A percentile compares a stretch with the other conserved stretches of the same genome.
Evolutionary conservation across 805 yeast genomes (phyloP).

Genomic region (Ogataea populi-albae): DNA sequence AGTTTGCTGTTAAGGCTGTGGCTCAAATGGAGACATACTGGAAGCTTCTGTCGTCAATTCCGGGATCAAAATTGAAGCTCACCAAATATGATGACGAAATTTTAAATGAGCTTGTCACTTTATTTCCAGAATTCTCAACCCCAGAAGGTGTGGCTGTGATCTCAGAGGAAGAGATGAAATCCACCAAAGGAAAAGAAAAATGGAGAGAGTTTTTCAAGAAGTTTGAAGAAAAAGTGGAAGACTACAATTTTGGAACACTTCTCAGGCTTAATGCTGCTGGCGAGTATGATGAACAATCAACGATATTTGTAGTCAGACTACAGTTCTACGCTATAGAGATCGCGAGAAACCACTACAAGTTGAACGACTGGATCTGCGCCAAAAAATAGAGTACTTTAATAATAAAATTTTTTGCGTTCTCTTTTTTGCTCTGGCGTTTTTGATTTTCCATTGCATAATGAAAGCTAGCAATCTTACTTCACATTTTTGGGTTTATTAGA

Average conservation of each 20-base stretch:
- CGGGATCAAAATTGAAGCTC: constrained; percentile 75
- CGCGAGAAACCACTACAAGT: constrained; percentile 84
- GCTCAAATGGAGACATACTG: constrained; percentile 94
- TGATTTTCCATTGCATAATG: constrained; percentile 9
- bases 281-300: constrained; percentile 79
- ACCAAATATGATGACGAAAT: constrained; percentile 74
- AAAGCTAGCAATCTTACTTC: constrained; percentile 7
- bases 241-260: constrained; percentile 93
- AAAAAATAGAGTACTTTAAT: constrained; percentile 24
- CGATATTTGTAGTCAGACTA: constrained; percentile 87
- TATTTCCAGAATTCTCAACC: constrained; percentile 85
- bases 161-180: constrained; percentile 79
- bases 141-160: constrained; percentile 55
- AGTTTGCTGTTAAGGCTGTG: constrained; percentile 97
- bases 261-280: constrained; percentile 67
- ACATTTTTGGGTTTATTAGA: background rate
- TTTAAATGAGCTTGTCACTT: constrained; percentile 53
- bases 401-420: too few species aligned
- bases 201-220: constrained; percentile 88
- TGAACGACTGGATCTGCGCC: constrained; percentile 82
- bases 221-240: constrained; percentile 79
- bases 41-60: constrained; percentile 66
- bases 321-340: constrained; percentile 95
- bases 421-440: too few species aligned
- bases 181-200: constrained; percentile 71